phyloP scores from a whole-genome alignment of 768 basidiomycete species.

The Kwoniella pini region DNA sequence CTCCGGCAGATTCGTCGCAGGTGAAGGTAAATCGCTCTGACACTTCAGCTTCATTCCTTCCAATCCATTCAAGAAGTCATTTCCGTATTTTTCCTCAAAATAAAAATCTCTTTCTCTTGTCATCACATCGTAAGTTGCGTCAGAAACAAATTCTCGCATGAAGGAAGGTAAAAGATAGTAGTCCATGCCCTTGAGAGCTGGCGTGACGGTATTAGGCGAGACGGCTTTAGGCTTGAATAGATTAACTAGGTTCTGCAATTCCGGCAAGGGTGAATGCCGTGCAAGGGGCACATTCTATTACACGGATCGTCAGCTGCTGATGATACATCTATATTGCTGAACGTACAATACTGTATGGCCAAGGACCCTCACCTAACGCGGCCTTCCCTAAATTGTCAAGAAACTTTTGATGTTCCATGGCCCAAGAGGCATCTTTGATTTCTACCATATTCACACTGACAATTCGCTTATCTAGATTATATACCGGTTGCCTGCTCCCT shows the following conservation, averaged over 20 bases:
- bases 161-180: conserved; percentile 71
- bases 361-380: conserved; percentile 31
- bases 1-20: not conserved
- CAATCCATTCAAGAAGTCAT: conserved; percentile 3
- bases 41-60: not conserved
- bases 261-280: conserved; percentile 84
- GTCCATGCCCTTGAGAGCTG: conserved; percentile 60
- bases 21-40: not conserved
- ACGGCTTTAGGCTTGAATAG: conserved; percentile 76
- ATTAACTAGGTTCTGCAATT: conserved; percentile 75
- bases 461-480: conserved; percentile 56
- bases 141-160: conserved; percentile 65
- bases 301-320: not conserved
- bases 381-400: conserved; percentile 56
- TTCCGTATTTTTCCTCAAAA: conserved; percentile 10
- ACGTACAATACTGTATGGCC: conserved; percentile 63
- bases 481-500: conserved; percentile 52
- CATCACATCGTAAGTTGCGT: conserved; percentile 35
- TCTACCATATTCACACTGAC: conserved; percentile 83
- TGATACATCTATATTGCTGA: not conserved
- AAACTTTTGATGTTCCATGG: conserved; percentile 59
- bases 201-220: conserved; percentile 69
- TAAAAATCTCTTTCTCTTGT: conserved; percentile 30
- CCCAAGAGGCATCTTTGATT: conserved; percentile 65
- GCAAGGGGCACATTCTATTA: conserved; percentile 71